Evolutionary conservation across 2,329 filamentous ascomycete genomes (phyloP), one percentile per base, ranked within the genome.

Genomic region (Nemania serpens): DNA sequence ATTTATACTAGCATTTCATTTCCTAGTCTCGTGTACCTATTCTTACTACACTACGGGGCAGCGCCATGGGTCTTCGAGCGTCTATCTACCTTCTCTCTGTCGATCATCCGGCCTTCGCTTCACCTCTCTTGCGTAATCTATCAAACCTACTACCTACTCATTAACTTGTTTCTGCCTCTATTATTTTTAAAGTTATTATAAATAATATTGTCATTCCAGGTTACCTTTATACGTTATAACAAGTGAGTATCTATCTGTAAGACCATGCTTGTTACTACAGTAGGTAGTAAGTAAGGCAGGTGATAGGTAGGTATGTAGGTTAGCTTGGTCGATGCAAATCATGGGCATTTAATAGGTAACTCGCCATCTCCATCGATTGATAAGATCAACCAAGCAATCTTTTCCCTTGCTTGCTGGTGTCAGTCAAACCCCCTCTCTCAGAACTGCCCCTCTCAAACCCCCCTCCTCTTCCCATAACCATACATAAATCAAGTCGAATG

Each of bases 61-160:
- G 41, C 18, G 18, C 37, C 41, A 13, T 37, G 33, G n/a, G 15
- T 36, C 18, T 42, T 29, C 25, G 54, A 48, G 39, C 43, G 50
- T 54, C 20, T 17, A 52, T 59, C 55, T 49, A 46, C 33, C 55
- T 51, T 41, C 18, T 46, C 46, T 49, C 10, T 47, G 60, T 45
- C 60, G 56, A 62, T 59, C 60, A 22, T 53, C 56, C 60, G 55
- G 42, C 55, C 33, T 53, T 61, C 53, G 58, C 58, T 51, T 45
- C 33, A 17, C 37, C 7, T 29, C 25, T 39, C 36, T 39, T 39
- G 36, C n/a, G 11, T 13, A 39, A 13, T 48, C 22, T 34, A 25
- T 42, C 45, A 20, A 37, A 18, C 13, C n/a, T 20, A 9, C 4
- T 45, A 45, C 9, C 18, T 25, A 36, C 17, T n/a, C 7, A 5